Conservation (phyloP, 495 filamentous ascomycete species). For the Paragyromitra xinjiangensis region DNA sequence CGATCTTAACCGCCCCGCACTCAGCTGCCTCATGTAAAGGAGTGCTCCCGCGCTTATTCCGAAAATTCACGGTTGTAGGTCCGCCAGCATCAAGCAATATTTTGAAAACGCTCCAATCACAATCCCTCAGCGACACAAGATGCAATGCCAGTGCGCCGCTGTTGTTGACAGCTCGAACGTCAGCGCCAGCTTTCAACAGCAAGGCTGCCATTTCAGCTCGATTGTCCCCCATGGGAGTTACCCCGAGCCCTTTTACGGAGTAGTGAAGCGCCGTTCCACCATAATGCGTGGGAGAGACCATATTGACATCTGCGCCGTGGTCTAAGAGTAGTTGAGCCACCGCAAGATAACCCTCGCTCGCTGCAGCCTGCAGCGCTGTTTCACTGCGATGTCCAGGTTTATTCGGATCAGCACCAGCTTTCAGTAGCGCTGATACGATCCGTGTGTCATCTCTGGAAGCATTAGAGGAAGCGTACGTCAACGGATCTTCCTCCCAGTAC, state of each 20-base stretch:
- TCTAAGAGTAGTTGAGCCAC: background rate
- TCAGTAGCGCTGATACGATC: background rate
- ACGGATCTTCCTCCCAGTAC: background rate
- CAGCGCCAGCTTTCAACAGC: background rate
- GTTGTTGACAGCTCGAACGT: background rate
- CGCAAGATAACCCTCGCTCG: background rate
- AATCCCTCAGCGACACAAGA: background rate
- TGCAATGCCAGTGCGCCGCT: background rate
- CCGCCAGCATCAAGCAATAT: background rate
- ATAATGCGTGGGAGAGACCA: background rate
- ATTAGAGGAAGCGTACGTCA: background rate
- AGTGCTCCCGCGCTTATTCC: background rate
- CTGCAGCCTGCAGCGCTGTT: background rate
- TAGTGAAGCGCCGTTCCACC: background rate
- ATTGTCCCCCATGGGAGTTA: background rate
- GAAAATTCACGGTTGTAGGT: background rate
- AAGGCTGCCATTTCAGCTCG: background rate
- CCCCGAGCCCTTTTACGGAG: background rate
- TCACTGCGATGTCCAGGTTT: background rate
- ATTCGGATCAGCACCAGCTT: background rate
- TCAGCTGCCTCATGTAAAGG: background rate
- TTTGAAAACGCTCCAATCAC: background rate
- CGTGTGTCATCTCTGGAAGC: background rate
- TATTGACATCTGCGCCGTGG: background rate
- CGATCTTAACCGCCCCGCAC: background rate